Percentiles rank a stretch among this genome's conserved stretches.
Conservation (phyloP, 306 rosid genomes). For the Castanea sativa region DNA sequence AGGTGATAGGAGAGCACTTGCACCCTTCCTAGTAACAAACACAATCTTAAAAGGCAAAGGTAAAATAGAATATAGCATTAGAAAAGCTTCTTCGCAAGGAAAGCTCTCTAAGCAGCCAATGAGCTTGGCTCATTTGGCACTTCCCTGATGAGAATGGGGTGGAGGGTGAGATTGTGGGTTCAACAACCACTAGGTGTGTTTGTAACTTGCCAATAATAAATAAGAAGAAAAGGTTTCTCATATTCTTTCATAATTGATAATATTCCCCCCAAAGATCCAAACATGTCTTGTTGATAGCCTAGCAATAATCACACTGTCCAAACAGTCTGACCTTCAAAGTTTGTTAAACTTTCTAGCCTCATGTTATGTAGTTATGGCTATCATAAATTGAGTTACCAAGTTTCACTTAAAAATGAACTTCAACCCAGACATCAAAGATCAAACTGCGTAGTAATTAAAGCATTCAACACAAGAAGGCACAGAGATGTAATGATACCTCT, state of each 20-base stretch:
- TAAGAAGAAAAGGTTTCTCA: too few species aligned
- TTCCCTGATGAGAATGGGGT: too few species aligned
- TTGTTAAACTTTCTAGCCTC: background rate
- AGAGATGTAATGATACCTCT: slow-evolving; percentile 53
- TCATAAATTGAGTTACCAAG: background rate
- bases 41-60: background rate
- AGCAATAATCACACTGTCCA: background rate
- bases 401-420: background rate
- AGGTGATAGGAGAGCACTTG: slow-evolving; percentile 7
- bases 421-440: background rate
- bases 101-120: background rate
- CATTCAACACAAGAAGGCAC: slow-evolving; percentile 19
- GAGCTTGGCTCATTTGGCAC: too few species aligned
- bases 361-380: background rate
- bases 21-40: slow-evolving; percentile 4
- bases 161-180: too few species aligned
- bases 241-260: background rate
- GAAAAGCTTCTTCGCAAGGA: background rate
- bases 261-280: background rate
- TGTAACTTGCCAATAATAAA: too few species aligned
- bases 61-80: background rate
- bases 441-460: background rate
- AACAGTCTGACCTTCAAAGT: background rate
- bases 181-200: too few species aligned
- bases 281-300: background rate